A percentile compares a stretch with the other conserved stretches of the same genome.
Evolutionary conservation across 2,329 filamentous ascomycete genomes (phyloP).

Genomic region (Cercospora sesami): DNA sequence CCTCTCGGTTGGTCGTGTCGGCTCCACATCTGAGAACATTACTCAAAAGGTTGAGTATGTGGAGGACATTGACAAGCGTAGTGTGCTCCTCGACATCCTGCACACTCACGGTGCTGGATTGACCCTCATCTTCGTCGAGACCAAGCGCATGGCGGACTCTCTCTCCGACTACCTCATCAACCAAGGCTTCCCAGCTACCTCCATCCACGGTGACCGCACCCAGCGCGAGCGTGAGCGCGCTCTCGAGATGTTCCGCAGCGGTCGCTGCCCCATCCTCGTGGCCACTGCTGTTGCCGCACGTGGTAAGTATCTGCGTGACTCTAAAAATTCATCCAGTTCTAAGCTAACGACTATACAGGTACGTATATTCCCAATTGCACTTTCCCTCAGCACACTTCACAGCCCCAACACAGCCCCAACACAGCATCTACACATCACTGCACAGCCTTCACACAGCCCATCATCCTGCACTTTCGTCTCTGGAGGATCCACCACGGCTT

Average conservation of each 20-base stretch:
- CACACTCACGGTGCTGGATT: slow-evolving; percentile 88
- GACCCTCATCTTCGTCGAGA: slow-evolving; percentile 97
- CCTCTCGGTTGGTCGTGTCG: slow-evolving; percentile 96
- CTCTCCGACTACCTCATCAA: slow-evolving; percentile 98
- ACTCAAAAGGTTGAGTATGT: slow-evolving; percentile 99
- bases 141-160: slow-evolving; percentile 98
- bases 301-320: slow-evolving; percentile 32
- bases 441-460: no score
- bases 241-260: slow-evolving; percentile 95
- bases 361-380: no score
- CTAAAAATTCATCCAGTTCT: neutral
- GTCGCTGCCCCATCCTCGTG: slow-evolving; percentile 91
- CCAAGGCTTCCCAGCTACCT: slow-evolving; percentile 96
- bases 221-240: slow-evolving; percentile 98
- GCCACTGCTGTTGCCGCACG: slow-evolving; percentile 93
- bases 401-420: no score
- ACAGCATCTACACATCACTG: no score
- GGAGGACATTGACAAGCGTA: slow-evolving; percentile 95
- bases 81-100: slow-evolving; percentile 92
- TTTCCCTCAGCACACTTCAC: no score
- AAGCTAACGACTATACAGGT: slow-evolving; percentile 1
- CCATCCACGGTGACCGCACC: slow-evolving; percentile 97
- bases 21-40: slow-evolving; percentile 99
- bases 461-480: no score
- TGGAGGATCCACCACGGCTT: no score